Evolutionary conservation across 2,329 filamentous ascomycete species (phyloP), one percentile per base, ranked within the genome.

Genomic region (Taxawa tesnikishii): DNA sequence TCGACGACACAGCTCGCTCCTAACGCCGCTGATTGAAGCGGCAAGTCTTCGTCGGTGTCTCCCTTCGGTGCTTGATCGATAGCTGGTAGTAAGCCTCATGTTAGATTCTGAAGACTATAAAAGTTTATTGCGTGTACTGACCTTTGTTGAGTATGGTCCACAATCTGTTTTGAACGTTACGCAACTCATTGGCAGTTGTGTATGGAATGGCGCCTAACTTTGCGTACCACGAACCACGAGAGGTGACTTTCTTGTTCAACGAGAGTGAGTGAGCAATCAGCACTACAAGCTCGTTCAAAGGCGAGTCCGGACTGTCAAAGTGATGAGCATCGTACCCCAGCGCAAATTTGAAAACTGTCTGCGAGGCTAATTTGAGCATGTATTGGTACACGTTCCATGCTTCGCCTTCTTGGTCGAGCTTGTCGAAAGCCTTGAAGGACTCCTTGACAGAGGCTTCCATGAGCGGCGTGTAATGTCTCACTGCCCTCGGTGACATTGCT

Each of bases 201-300:
- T n/a, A n/a, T n/a, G n/a, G n/a, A n/a, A n/a, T n/a, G n/a, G n/a
- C n/a, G n/a, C n/a, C n/a, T n/a, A n/a, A n/a, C n/a, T n/a, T n/a
- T 2, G 53, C 53, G 36, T 75, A 76, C 71, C 71, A 77, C 29
- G 58, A 54, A 2, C 69, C 69, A 45, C 63, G 60, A 0, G 65
- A 60, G 0, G 68, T 60, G 6, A 75, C 55, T 44, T 70, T 70
- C 54, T 77, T 77, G 50, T 73, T 77, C 9, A 78, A 49, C 16
- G 59, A 54, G 2, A 78, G 55, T 0, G 58, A 41, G 26, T 68
- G 56, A 0, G 63, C 70, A 27, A 76, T 68, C 6, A 52, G 39
- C 25, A 54, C 43, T 0, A 74, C 64, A 50, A 75, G 65, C 29
- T 64, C 56, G 43, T 73, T 63, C 1, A 65, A 46, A 0, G 58